Evolutionary conservation across 2,329 filamentous ascomycete species (phyloP), one percentile per base, ranked within the genome.

Genomic region (Aureobasidium namibiae): DNA sequence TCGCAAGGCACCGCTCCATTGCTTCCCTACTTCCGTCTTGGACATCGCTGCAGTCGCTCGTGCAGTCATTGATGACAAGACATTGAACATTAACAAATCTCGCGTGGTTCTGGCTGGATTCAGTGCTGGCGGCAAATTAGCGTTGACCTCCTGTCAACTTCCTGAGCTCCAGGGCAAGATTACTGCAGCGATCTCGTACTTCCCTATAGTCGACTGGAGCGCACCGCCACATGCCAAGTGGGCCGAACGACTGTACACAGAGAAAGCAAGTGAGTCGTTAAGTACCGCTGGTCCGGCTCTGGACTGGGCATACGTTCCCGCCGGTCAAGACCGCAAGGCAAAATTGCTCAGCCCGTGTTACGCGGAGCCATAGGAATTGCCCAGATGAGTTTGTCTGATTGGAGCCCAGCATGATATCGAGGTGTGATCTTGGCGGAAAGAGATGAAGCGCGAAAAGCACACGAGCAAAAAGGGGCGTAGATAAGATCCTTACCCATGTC

Each of bases 341-440:
- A 42, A 14, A 8, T 24, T 54, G 24, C 39, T 54, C 11, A 54
- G 50, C 33, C 50, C 50, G 1, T 42, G 36, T 31, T 54, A 41
- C 6, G 50, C 50, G 23, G 23, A 13, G 13, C 42, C 18, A 33
- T 23, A 42, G 16, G 50, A 41, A 31, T 29, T 54, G 14, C 50
- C 50, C 8, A 11, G 42, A 16, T 54, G 36, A 23, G 29, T 54
- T 9, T 54, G 50, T 31, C 8, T 54, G 50, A 54, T 54, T 9
- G 50, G 36, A 29, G 50, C 50, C 21, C 50, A 54, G 36, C 50
- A 54, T 36, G 50, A 54, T 29, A 41, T 54, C 34, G 50, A 21
- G 38, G 42, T 14, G 42, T 54, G 50, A 54, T 54, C 21, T 54
- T n/a, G n/a, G n/a, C n/a, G n/a, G n/a, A n/a, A n/a, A n/a, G n/a